Evolutionary conservation across 2,329 filamentous ascomycete genomes (phyloP).

Genomic region (Hypoxylon sp.): DNA sequence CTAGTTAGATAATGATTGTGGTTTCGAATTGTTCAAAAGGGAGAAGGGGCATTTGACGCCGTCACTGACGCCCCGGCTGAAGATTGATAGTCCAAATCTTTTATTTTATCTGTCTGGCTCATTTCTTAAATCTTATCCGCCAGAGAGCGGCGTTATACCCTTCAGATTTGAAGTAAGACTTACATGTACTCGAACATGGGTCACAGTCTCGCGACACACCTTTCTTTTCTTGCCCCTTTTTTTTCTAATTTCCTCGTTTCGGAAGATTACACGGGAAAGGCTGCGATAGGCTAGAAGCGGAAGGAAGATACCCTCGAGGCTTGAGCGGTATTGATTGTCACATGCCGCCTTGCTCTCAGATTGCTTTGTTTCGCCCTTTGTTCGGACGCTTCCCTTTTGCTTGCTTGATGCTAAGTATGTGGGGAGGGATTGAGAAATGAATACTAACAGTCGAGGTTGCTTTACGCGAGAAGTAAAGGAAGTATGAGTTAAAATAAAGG

Average conservation of each 20-base stretch:
- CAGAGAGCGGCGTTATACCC: constrained; percentile 8
- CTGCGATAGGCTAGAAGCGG: constrained; percentile 34
- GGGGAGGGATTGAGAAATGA: background rate
- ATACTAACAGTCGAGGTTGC: constrained; percentile 7
- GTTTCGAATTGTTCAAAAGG: constrained; percentile 7
- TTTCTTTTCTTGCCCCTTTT: constrained; percentile 17
- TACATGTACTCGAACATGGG: constrained; percentile 30
- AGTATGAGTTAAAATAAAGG: constrained; percentile 28
- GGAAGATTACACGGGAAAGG: constrained; percentile 24
- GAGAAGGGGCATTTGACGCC: background rate
- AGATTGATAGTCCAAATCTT: background rate
- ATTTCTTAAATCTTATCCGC: constrained; percentile 16
- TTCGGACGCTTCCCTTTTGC: constrained; percentile 11
- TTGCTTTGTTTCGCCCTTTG: constrained; percentile 17
- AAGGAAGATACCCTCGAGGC: constrained; percentile 43
- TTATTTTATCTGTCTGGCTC: constrained; percentile 8
- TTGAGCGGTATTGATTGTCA: constrained; percentile 28
- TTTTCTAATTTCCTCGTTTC: constrained; percentile 16
- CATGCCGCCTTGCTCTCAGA: constrained; percentile 30
- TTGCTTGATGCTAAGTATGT: constrained; percentile 8
- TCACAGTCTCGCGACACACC: constrained; percentile 33
- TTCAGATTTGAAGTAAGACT: constrained; percentile 28
- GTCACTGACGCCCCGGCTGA: background rate
- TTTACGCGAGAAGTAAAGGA: constrained; percentile 19
- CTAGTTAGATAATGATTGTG: constrained; percentile 9